phyloP scores from a whole-genome alignment of 331 rosid genomes.

The Pyracantha coccinea region DNA sequence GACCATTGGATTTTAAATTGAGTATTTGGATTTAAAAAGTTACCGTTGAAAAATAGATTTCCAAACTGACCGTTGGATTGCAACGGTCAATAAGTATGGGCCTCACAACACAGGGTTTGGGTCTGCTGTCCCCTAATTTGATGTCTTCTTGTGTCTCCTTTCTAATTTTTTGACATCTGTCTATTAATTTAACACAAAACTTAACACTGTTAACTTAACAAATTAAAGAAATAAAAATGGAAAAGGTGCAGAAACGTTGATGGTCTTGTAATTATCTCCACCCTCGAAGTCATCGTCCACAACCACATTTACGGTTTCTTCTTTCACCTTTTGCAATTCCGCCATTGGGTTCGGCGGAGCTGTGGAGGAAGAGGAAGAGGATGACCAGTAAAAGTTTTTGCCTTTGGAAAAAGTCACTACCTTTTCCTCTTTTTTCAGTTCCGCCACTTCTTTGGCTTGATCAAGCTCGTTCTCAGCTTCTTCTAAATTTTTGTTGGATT shows the following conservation, averaged over 20 bases:
- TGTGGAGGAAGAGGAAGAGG: constrained; percentile 7
- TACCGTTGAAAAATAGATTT: too few relatives aligned
- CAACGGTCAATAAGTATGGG: too few relatives aligned
- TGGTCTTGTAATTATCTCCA: background rate
- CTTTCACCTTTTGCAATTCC: background rate
- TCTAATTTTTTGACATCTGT: too few relatives aligned
- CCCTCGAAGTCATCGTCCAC: background rate
- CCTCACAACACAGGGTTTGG: too few relatives aligned
- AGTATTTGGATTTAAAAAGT: too few relatives aligned
- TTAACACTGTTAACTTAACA: too few relatives aligned
- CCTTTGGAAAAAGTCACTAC: background rate
- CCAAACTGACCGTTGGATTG: too few relatives aligned
- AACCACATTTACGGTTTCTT: background rate
- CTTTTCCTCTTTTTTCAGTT: background rate
- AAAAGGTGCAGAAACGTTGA: background rate
- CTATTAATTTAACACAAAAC: too few relatives aligned
- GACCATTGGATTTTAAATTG: too few relatives aligned
- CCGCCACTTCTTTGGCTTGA: constrained; percentile 15
- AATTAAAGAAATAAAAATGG: too few relatives aligned
- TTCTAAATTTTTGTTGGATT: background rate
- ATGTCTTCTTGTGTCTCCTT: too few relatives aligned
- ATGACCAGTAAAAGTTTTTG: background rate
- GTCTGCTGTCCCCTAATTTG: too few relatives aligned
- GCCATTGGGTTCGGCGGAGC: background rate
- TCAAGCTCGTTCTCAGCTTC: background rate